Percentiles rank a stretch among this genome's conserved stretches.
phyloP scores from a whole-genome alignment of 2,329 filamentous ascomycete genomes.

The Neonectria ditissima region DNA sequence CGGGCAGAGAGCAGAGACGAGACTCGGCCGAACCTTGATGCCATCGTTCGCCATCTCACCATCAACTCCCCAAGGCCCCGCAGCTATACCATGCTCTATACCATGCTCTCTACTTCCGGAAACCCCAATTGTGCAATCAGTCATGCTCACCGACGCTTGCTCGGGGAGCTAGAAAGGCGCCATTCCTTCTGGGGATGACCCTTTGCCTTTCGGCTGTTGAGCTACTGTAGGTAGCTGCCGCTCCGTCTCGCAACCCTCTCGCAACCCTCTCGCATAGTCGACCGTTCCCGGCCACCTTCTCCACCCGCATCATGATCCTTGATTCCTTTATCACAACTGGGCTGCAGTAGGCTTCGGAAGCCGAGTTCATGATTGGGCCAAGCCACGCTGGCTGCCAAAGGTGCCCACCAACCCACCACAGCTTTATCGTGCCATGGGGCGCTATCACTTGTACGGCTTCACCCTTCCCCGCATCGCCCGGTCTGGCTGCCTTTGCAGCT shows the following conservation, averaged over 20 bases:
- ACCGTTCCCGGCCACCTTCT: constrained; percentile 32
- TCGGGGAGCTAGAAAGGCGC: background rate
- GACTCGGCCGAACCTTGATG: constrained; percentile 2
- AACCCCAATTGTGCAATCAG: background rate
- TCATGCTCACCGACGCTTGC: background rate
- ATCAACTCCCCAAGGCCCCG: background rate
- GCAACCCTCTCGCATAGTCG: constrained; percentile 12
- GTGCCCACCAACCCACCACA: constrained; percentile 21
- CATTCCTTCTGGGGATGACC: background rate
- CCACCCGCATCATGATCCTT: background rate
- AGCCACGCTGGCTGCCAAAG: background rate
- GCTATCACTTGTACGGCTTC: constrained; percentile 11
- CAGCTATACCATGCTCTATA: background rate
- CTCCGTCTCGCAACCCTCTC: constrained; percentile 1
- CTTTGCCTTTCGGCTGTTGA: constrained; percentile 5
- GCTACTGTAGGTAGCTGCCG: constrained; percentile 14
- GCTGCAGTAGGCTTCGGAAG: constrained; percentile 37
- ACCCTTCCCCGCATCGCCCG: constrained; percentile 26
- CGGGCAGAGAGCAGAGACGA: too few relatives aligned
- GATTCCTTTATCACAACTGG: constrained; percentile 29
- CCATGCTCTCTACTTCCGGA: background rate
- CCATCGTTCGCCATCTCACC: background rate
- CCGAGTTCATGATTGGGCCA: constrained; percentile 34
- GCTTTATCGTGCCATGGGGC: constrained; percentile 32
- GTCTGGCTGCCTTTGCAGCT: constrained; percentile 14